Conservation (phyloP, 441 rosid species). For the Bruguiera hainesii region DNA sequence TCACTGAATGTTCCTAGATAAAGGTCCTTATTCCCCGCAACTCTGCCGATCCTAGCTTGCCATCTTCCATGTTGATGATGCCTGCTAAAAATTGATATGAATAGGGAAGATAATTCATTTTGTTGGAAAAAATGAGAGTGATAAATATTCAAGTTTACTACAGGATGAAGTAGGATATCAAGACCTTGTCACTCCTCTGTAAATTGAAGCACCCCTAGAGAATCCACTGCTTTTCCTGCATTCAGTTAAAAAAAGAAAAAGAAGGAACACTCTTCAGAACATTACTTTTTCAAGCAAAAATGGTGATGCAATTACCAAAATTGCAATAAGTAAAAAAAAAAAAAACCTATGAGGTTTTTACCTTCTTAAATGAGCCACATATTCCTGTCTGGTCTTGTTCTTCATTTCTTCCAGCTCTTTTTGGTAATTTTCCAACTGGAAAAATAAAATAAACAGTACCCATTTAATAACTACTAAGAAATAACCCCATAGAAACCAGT, state of each 20-base stretch:
- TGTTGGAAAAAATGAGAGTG: neutral
- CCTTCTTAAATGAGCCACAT: conserved; percentile 96
- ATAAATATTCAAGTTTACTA: neutral
- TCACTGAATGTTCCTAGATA: conserved; percentile 94
- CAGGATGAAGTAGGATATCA: neutral
- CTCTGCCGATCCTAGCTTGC: conserved; percentile 98
- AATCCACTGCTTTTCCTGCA: conserved; percentile 96
- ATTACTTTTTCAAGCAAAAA: neutral
- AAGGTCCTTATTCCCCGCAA: conserved; percentile 97
- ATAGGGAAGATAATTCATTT: neutral
- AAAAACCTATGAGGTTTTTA: conserved; percentile 12
- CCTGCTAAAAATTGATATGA: conserved; percentile 30
- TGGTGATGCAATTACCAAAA: conserved; percentile 6
- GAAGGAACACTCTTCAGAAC: neutral
- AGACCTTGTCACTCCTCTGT: conserved; percentile 97
- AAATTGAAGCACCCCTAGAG: conserved; percentile 96
- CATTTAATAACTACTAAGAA: conserved; percentile 13
- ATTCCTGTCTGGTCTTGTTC: conserved; percentile 88
- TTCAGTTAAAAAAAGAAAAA: neutral
- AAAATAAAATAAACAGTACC: neutral
- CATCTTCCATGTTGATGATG: conserved; percentile 99
- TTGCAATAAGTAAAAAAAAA: neutral
- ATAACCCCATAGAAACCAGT: neutral
- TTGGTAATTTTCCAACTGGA: conserved; percentile 67
- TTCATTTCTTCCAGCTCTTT: conserved; percentile 79